Conservation (phyloP, 2,329 filamentous ascomycete genomes). For the Balansia obtecta region DNA sequence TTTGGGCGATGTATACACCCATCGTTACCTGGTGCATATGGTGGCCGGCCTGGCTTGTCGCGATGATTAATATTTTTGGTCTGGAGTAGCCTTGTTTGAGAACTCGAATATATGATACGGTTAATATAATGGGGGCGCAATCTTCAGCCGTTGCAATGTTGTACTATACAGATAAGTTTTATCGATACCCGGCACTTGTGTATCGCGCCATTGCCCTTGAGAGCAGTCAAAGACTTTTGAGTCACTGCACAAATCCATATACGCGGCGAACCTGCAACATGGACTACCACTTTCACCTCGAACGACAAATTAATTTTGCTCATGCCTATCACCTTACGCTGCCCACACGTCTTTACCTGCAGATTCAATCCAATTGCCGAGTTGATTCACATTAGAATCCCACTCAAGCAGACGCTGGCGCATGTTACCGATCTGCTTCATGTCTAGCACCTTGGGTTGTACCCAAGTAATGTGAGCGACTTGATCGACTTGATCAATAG, state of each 20-base stretch:
- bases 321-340: constrained; percentile 35
- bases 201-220: too few relatives aligned
- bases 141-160: background rate
- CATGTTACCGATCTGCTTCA: constrained; percentile 92
- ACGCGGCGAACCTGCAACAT: background rate
- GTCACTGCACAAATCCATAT: background rate
- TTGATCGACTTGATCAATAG: constrained; percentile 91
- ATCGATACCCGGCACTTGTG: too few relatives aligned
- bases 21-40: constrained; percentile 89
- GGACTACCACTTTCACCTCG: background rate
- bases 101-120: background rate
- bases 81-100: constrained; percentile 6
- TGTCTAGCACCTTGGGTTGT: constrained; percentile 93
- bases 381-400: constrained; percentile 89
- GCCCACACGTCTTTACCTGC: constrained; percentile 95
- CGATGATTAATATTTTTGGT: constrained; percentile 41
- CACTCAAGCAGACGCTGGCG: constrained; percentile 77
- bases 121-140: background rate
- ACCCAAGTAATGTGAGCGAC: constrained; percentile 97
- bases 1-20: constrained; percentile 81
- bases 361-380: constrained; percentile 94
- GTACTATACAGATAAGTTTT: too few relatives aligned
- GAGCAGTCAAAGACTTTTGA: too few relatives aligned
- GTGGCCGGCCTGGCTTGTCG: constrained; percentile 84
- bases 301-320: background rate